These are phyloP conservation scores for Cladosporium sp. DNA, from an alignment of 2,329 filamentous ascomycete genomes.

Conservation along the genomic window DNA sequence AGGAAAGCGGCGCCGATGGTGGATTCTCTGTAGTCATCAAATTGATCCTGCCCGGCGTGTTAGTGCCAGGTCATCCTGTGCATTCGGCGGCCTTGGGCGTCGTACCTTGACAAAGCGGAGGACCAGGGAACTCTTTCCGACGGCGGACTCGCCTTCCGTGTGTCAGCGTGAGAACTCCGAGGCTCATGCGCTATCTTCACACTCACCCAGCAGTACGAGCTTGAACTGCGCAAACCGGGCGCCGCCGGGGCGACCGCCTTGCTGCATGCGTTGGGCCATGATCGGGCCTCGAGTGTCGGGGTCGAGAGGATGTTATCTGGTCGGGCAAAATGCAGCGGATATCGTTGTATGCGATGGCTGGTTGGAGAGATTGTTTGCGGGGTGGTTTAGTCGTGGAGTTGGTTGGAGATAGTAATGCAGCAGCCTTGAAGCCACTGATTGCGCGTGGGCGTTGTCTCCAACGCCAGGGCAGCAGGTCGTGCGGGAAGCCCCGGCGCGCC, in stretches of 20 bases:
- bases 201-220: slow-evolving; percentile 83
- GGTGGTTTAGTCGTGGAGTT: neutral
- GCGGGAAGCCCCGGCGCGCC: neutral
- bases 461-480: neutral
- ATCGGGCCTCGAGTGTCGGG: slow-evolving; percentile 14
- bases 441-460: neutral
- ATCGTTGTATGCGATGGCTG: neutral
- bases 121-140: slow-evolving; percentile 99
- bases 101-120: slow-evolving; percentile 94
- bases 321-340: neutral
- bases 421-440: slow-evolving; percentile 6
- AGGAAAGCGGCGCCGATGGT: slow-evolving; percentile 98
- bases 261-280: slow-evolving; percentile 84
- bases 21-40: slow-evolving; percentile 95
- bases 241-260: slow-evolving; percentile 56
- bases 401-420: slow-evolving; percentile 1
- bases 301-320: neutral
- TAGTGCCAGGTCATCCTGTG: too few relatives aligned
- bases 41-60: slow-evolving; percentile 73
- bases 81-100: neutral
- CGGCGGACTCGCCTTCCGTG: slow-evolving; percentile 82
- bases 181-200: neutral
- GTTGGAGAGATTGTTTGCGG: neutral
- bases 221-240: slow-evolving; percentile 98
- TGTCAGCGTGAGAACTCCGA: slow-evolving; percentile 29